These are phyloP conservation scores for Chimonanthus praecox DNA, from an alignment of 164 flowering plant species.

Conservation along the genomic window DNA sequence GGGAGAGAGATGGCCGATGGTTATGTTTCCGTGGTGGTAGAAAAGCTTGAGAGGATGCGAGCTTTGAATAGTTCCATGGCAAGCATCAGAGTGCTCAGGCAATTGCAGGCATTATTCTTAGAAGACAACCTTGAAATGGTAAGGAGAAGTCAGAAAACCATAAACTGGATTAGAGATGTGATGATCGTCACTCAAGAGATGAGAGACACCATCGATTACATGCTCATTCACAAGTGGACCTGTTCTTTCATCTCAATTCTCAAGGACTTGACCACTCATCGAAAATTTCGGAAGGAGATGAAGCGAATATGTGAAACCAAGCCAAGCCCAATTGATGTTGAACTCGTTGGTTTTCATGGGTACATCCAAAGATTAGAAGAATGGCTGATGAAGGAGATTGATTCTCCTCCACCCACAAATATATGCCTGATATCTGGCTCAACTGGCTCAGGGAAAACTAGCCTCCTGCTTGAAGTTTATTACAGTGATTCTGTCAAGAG, in stretches of 20 bases:
- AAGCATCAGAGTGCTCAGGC: conserved; percentile 12
- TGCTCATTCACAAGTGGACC: background rate
- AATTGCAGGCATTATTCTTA: conserved; percentile 19
- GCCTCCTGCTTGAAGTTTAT: background rate
- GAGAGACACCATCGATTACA: conserved; percentile 16
- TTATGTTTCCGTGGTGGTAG: conserved; percentile 4
- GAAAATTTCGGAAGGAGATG: background rate
- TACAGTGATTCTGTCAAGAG: background rate
- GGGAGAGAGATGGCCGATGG: conserved; percentile 2
- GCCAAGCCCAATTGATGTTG: background rate
- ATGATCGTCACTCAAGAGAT: conserved; percentile 11
- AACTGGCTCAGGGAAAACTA: background rate
- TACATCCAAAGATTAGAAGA: background rate
- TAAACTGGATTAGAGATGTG: conserved; percentile 15
- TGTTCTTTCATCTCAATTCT: background rate
- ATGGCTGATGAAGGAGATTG: background rate
- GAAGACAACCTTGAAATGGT: conserved; percentile 16
- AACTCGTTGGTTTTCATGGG: background rate
- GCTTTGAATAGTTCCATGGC: conserved; percentile 10
- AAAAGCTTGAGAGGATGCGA: conserved; percentile 14
- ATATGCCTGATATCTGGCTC: background rate
- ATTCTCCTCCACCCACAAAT: background rate
- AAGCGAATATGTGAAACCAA: background rate
- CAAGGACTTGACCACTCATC: background rate
- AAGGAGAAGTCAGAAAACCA: background rate